Conservation (phyloP, 352 stramenopile genomes). For the Blastocystis sp. region DNA sequence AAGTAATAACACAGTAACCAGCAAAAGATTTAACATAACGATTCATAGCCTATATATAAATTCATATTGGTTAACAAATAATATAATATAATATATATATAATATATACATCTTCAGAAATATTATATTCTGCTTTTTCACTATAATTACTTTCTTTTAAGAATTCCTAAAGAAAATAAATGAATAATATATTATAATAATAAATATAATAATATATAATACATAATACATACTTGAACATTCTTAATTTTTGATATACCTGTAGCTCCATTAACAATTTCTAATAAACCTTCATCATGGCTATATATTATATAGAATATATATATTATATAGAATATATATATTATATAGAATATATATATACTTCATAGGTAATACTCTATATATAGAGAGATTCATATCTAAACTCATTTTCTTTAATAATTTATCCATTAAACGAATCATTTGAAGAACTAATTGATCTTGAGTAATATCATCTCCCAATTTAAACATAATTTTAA, state of each 20-base stretch:
- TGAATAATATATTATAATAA: too few species aligned
- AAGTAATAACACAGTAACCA: conserved; percentile 96
- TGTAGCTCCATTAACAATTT: too few species aligned
- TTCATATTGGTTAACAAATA: too few species aligned
- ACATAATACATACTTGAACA: too few species aligned
- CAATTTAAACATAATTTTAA: conserved; percentile 85
- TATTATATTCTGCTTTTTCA: conserved; percentile 18
- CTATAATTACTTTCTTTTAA: background rate
- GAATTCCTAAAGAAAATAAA: too few species aligned
- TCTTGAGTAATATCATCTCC: conserved; percentile 97
- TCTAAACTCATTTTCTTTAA: conserved; percentile 95
- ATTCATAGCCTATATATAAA: conserved; percentile 70
- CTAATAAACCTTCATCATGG: background rate
- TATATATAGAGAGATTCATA: conserved; percentile 82
- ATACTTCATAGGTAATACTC: conserved; percentile 56
- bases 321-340: too few species aligned
- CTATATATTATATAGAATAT: too few species aligned
- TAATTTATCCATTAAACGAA: conserved; percentile 92
- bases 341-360: background rate
- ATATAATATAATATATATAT: too few species aligned
- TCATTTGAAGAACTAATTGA: conserved; percentile 99
- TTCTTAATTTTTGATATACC: too few species aligned
- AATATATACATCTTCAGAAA: conserved; percentile 19
- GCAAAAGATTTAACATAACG: conserved; percentile 89
- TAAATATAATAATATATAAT: too few species aligned